Evolutionary conservation across 805 yeast genomes (phyloP), one percentile per base, ranked within the genome.

Genomic region (Saturnispora besseyi): DNA sequence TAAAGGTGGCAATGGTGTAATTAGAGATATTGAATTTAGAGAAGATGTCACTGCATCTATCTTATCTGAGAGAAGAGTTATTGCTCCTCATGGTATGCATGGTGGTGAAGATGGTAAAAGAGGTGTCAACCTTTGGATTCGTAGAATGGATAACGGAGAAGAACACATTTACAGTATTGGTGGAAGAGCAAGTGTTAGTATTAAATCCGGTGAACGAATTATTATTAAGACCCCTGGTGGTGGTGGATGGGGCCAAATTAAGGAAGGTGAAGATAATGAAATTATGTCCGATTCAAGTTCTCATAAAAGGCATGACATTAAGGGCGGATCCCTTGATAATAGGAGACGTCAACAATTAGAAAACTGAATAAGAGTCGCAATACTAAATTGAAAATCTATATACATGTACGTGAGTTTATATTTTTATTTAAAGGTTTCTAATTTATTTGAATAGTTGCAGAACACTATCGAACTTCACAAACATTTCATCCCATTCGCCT

Each of bases 401-500:
- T 37, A 38, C 44, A 46, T 13, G 38, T 36, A 36, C 21, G 10
- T 13, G 37, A 34, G 15, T 34, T 34, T 34, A 34, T 15, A 32
- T 13, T 32, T 13, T 13, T 18, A 34, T 34, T n/a, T n/a, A n/a
- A 5, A 7, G n/a, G 8, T n/a, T 7, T 15, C 11, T 30, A 18
- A 28, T 12, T 44, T 24, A 48, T 44, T 44, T 62, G 58, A 88
- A 88, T 7, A 85, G 82, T 59, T 82, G 93, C 47, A 88, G 64
- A 9, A 91, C 95, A 62, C 91, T 82, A 36, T 81, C 79, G 31
- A 93, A 68, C 65, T 93, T 93, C 11, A 84, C 69, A 44, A 74
- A 64, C 96, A 93, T 84, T 62, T 93, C 99, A 30, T 87, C 89
- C 84, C 93, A 87, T 64, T 93, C 99, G 2, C 83, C 91, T 24